Evolutionary conservation across 345 rosid genomes (phyloP).

Genomic region (Cardiospermum halicacabum): DNA sequence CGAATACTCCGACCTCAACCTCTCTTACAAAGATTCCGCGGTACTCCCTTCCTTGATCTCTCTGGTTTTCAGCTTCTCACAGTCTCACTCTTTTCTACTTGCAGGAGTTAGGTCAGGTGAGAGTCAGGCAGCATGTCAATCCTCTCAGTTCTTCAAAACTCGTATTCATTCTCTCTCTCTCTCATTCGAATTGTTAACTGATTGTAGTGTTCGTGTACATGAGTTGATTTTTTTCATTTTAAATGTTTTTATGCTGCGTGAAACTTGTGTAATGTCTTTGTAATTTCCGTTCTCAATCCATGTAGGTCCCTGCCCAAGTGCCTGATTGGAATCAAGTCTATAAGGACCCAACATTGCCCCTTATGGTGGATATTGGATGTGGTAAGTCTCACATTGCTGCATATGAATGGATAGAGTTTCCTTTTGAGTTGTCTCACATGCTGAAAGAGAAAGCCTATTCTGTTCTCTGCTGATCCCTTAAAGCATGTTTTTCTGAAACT

Average conservation of each 20-base stretch:
- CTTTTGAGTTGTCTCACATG: background rate
- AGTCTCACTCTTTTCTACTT: too few species aligned
- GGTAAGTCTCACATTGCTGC: too few species aligned
- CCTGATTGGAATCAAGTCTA: slow-evolving; percentile 74
- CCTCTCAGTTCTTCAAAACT: slow-evolving; percentile 78
- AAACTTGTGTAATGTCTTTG: background rate
- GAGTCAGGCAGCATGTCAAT: slow-evolving; percentile 93
- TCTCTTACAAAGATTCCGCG: slow-evolving; percentile 48
- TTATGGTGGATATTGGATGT: slow-evolving; percentile 96
- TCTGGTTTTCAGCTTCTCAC: too few species aligned
- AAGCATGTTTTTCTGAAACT: background rate
- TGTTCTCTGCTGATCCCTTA: background rate
- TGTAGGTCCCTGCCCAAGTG: slow-evolving; percentile 54
- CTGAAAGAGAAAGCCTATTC: background rate
- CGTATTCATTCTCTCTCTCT: slow-evolving; percentile 31
- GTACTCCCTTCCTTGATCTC: slow-evolving; percentile 19
- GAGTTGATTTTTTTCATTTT: background rate
- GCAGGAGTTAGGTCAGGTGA: slow-evolving; percentile 74
- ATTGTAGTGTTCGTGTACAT: background rate
- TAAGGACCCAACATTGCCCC: slow-evolving; percentile 74
- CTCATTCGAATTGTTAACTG: background rate
- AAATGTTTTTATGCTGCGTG: background rate
- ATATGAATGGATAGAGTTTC: too few species aligned
- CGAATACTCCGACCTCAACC: slow-evolving; percentile 81
- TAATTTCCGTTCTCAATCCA: slow-evolving; percentile 2